Conservation (phyloP, 495 filamentous ascomycete genomes). For the Hypoxylon subgilvum region DNA sequence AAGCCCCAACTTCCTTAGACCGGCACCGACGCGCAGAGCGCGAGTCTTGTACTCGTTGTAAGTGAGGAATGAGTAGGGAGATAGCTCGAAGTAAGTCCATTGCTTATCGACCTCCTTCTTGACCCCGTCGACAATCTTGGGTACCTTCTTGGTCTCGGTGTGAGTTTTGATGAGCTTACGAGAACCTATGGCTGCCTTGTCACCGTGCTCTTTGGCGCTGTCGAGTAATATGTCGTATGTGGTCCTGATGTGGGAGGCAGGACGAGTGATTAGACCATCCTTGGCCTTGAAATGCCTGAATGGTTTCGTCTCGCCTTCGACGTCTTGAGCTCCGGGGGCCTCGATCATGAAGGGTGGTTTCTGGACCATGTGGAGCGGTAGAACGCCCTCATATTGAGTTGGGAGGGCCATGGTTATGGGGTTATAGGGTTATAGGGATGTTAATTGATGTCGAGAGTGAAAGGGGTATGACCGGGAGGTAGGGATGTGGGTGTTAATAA, state of each 20-base stretch:
- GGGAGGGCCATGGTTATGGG: slow-evolving; percentile 37
- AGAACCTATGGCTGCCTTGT: slow-evolving; percentile 63
- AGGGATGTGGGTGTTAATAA: slow-evolving; percentile 19
- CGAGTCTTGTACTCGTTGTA: slow-evolving; percentile 66
- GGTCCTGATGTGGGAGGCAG: slow-evolving; percentile 59
- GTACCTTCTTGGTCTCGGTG: slow-evolving; percentile 68
- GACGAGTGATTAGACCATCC: slow-evolving; percentile 57
- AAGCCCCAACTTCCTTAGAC: slow-evolving; percentile 64
- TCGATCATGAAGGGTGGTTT: slow-evolving; percentile 63
- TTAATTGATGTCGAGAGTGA: slow-evolving; percentile 10
- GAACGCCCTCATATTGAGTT: slow-evolving; percentile 43
- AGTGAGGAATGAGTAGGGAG: slow-evolving; percentile 63
- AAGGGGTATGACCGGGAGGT: background rate
- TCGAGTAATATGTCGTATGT: slow-evolving; percentile 64
- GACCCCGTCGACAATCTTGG: slow-evolving; percentile 69
- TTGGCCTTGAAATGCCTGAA: slow-evolving; percentile 61
- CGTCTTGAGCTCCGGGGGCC: slow-evolving; percentile 52
- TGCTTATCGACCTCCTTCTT: slow-evolving; percentile 67
- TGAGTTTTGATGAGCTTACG: slow-evolving; percentile 64
- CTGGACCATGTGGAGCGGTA: slow-evolving; percentile 52
- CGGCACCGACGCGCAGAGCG: slow-evolving; percentile 60
- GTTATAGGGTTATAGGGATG: background rate
- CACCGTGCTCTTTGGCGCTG: slow-evolving; percentile 58
- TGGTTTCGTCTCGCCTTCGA: slow-evolving; percentile 68
- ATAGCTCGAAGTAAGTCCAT: slow-evolving; percentile 72